Evolutionary conservation across 257 asterid genomes (phyloP).

Genomic region (Nicotiana noctiflora): DNA sequence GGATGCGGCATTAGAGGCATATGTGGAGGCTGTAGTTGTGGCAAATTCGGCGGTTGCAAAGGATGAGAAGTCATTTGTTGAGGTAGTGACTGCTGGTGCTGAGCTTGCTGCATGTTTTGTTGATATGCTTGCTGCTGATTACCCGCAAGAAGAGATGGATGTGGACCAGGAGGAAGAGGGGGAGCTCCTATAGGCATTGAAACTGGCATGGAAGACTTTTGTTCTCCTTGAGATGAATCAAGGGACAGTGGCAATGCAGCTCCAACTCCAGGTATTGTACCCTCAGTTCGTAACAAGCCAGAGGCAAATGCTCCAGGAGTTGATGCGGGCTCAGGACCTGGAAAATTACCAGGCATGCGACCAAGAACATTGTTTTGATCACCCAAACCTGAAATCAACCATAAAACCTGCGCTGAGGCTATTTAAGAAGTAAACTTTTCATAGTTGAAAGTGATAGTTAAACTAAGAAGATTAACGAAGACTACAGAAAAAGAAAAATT

Average conservation of each 20-base stretch:
- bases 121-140: constrained; percentile 87
- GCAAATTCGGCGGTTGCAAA: constrained; percentile 60
- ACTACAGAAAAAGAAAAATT: background rate
- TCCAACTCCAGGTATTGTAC: constrained; percentile 97
- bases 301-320: constrained; percentile 82
- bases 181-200: constrained; percentile 71
- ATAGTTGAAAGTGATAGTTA: background rate
- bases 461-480: background rate
- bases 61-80: constrained; percentile 60
- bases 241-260: constrained; percentile 91
- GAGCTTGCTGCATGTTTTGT: constrained; percentile 53
- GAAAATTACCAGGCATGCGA: constrained; percentile 57
- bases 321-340: constrained; percentile 55
- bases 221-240: constrained; percentile 82
- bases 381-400: constrained; percentile 44
- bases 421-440: background rate
- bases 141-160: constrained; percentile 70
- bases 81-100: constrained; percentile 54
- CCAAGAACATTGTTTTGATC: constrained; percentile 58
- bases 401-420: background rate
- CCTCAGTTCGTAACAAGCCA: constrained; percentile 79
- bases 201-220: constrained; percentile 42
- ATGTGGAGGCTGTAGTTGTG: constrained; percentile 69
- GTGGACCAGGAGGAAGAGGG: constrained; percentile 98
- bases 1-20: constrained; percentile 55